phyloP scores from a whole-genome alignment of 2,329 filamentous ascomycete species.

The Ophiocordyceps camponoti-saundersi region DNA sequence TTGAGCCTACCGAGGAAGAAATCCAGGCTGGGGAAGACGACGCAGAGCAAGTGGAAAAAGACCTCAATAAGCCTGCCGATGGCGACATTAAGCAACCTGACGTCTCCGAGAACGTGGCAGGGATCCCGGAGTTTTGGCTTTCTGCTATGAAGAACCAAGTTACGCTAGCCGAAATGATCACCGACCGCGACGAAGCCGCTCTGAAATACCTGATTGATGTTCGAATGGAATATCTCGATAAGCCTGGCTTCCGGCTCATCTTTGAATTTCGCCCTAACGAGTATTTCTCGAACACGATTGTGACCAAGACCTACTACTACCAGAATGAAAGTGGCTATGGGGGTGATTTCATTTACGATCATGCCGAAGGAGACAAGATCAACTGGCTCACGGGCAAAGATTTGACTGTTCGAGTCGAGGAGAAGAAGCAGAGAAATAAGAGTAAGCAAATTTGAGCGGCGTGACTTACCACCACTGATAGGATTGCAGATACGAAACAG shows the following conservation, averaged over 20 bases:
- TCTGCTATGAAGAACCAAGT: constrained; percentile 99
- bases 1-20: constrained; percentile 77
- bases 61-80: constrained; percentile 32
- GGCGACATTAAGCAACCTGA: constrained; percentile 41
- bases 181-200: constrained; percentile 86
- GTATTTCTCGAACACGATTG: constrained; percentile 91
- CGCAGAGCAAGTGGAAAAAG: constrained; percentile 56
- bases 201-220: constrained; percentile 83
- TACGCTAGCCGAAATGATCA: constrained; percentile 95
- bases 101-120: constrained; percentile 40
- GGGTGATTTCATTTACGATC: constrained; percentile 98
- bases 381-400: constrained; percentile 92
- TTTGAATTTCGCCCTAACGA: constrained; percentile 94
- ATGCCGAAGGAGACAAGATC: constrained; percentile 95
- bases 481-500: constrained; percentile 79
- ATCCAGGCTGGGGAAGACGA: constrained; percentile 68
- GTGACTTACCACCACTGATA: not conserved
- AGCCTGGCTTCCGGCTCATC: constrained; percentile 93
- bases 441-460: constrained; percentile 33
- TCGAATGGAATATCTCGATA: constrained; percentile 98
- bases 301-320: constrained; percentile 98
- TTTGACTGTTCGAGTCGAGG: constrained; percentile 84
- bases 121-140: constrained; percentile 98
- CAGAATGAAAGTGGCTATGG: constrained; percentile 97
- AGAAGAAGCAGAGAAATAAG: constrained; percentile 99